Conservation (phyloP, 306 rosid genomes). For the Pterocarpus santalinus region DNA sequence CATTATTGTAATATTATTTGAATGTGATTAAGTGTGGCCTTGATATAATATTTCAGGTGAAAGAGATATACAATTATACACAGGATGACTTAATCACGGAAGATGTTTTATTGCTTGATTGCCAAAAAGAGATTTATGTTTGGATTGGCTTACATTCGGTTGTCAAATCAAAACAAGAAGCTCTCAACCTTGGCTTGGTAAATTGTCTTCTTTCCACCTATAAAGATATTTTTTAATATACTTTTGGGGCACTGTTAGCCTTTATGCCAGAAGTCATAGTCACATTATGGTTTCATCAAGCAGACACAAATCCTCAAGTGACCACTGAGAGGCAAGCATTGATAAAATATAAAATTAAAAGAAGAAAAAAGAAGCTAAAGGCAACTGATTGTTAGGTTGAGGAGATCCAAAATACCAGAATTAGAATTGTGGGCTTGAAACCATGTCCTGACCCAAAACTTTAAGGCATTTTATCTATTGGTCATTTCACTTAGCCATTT, state of each 20-base stretch:
- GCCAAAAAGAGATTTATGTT: constrained; percentile 85
- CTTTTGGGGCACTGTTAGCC: neutral
- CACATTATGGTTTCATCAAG: constrained; percentile 5
- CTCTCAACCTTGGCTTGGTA: constrained; percentile 83
- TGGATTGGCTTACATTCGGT: constrained; percentile 89
- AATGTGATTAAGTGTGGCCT: constrained; percentile 40
- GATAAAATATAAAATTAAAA: no score
- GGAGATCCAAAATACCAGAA: no score
- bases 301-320: neutral
- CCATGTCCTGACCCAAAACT: neutral
- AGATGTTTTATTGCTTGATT: constrained; percentile 85
- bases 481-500: neutral
- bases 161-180: constrained; percentile 83
- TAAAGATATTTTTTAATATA: neutral
- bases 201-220: constrained; percentile 18
- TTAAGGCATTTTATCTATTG: neutral
- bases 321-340: no score
- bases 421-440: neutral
- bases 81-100: constrained; percentile 96
- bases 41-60: constrained; percentile 70
- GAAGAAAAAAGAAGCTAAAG: no score
- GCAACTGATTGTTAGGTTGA: no score
- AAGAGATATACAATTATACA: constrained; percentile 87
- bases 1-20: constrained; percentile 3
- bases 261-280: neutral